Percentiles rank a stretch among this genome's conserved stretches.
phyloP scores from a whole-genome alignment of 192 early-diverging fungal species.

The Geranomyces michiganensis region DNA sequence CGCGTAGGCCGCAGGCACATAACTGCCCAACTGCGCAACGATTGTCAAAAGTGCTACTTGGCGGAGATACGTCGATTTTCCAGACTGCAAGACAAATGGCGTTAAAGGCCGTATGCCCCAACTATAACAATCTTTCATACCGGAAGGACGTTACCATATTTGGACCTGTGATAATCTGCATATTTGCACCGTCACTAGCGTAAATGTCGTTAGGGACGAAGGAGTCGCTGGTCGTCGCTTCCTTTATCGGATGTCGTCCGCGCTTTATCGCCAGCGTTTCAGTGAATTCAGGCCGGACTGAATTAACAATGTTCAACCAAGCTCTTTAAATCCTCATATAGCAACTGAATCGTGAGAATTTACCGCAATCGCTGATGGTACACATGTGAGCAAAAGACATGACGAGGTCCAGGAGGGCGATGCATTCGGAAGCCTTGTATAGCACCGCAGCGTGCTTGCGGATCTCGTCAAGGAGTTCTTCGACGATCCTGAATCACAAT shows the following conservation, averaged over 20 bases:
- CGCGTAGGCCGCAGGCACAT: slow-evolving; percentile 82
- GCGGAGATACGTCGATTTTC: slow-evolving; percentile 84
- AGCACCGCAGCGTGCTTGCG: slow-evolving; percentile 61
- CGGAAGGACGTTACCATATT: slow-evolving; percentile 69
- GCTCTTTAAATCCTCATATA: not conserved
- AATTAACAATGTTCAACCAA: not conserved
- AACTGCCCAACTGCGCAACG: slow-evolving; percentile 86
- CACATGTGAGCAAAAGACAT: slow-evolving; percentile 72
- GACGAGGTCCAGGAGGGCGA: slow-evolving; percentile 81
- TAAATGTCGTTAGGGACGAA: slow-evolving; percentile 77
- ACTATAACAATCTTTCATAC: not conserved
- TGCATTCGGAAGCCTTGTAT: slow-evolving; percentile 72
- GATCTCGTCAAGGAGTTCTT: slow-evolving; percentile 50
- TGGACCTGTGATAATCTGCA: slow-evolving; percentile 85
- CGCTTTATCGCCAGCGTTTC: slow-evolving; percentile 75
- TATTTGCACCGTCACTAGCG: slow-evolving; percentile 52
- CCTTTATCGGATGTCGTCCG: slow-evolving; percentile 65
- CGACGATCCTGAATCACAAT: slow-evolving; percentile 20
- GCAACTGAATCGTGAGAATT: not conserved
- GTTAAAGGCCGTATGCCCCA: no score
- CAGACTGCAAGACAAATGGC: slow-evolving; percentile 49
- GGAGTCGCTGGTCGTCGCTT: slow-evolving; percentile 17
- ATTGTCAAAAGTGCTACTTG: slow-evolving; percentile 77
- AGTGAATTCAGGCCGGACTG: slow-evolving; percentile 75
- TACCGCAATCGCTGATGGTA: slow-evolving; percentile 58